phyloP scores from a whole-genome alignment of 768 basidiomycete genomes.

The Tricholoma flavovirens region DNA sequence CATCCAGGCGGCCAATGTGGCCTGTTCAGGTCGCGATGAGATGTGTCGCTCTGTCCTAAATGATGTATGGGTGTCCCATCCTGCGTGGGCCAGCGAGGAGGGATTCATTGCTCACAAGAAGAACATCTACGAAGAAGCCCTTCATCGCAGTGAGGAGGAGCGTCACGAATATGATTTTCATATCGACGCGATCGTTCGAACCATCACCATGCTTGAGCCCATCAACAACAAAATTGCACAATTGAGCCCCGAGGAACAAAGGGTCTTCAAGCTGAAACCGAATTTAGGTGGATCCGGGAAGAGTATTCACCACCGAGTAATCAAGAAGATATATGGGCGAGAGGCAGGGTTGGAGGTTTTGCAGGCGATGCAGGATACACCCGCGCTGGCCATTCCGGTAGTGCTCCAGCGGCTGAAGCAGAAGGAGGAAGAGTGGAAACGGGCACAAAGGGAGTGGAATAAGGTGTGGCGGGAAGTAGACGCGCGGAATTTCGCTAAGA shows the following conservation, averaged over 20 bases:
- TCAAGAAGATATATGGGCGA: constrained; percentile 96
- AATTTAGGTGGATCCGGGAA: constrained; percentile 85
- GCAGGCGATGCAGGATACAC: constrained; percentile 88
- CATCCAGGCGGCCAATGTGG: constrained; percentile 73
- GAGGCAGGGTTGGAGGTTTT: constrained; percentile 79
- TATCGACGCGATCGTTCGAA: constrained; percentile 90
- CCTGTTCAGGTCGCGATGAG: constrained; percentile 93
- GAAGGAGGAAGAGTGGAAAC: constrained; percentile 98
- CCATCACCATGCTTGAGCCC: constrained; percentile 87
- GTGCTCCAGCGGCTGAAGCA: constrained; percentile 86
- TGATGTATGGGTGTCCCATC: constrained; percentile 98
- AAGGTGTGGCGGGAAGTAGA: constrained; percentile 98
- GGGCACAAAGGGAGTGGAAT: constrained; percentile 97
- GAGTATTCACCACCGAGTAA: constrained; percentile 84
- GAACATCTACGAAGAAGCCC: constrained; percentile 94
- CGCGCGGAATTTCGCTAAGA: constrained; percentile 88
- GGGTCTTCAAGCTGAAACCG: constrained; percentile 79
- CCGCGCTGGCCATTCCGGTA: constrained; percentile 82
- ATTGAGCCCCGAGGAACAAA: constrained; percentile 73
- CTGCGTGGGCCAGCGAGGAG: constrained; percentile 92
- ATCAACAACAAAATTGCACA: constrained; percentile 82
- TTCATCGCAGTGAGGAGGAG: constrained; percentile 96
- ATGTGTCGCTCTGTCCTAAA: constrained; percentile 96
- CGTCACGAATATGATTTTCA: constrained; percentile 99
- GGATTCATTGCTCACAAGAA: constrained; percentile 89